These are phyloP conservation scores for Puccinia brachypodii DNA, from an alignment of 1,284 basidiomycete genomes.

Conservation along the genomic window DNA sequence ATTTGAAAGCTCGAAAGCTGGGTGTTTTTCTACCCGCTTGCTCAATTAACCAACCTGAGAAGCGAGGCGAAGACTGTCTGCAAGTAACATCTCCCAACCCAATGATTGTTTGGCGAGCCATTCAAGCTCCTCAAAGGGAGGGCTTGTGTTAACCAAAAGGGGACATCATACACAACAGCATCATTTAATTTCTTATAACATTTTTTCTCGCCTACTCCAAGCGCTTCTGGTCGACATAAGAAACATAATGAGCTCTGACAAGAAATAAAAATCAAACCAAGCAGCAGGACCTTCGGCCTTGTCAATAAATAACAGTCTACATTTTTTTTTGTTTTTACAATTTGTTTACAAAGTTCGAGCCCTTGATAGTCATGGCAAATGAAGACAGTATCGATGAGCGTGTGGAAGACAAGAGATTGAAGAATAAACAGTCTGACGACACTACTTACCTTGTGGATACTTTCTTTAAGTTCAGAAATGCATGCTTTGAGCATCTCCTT, in stretches of 20 bases:
- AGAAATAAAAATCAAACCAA: not conserved
- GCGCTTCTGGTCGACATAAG: not conserved
- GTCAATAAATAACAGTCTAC: not conserved
- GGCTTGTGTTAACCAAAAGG: too few species aligned
- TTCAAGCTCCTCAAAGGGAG: too few species aligned
- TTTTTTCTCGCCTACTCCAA: not conserved
- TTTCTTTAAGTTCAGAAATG: constrained; percentile 41
- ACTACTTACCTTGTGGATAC: constrained; percentile 35
- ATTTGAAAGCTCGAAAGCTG: too few species aligned
- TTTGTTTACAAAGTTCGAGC: constrained; percentile 39
- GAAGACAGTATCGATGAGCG: not conserved
- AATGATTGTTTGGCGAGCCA: too few species aligned
- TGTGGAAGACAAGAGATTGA: not conserved
- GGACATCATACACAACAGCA: not conserved
- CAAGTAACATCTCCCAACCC: too few species aligned
- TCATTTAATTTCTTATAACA: not conserved
- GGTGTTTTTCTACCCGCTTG: too few species aligned
- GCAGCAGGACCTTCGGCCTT: not conserved
- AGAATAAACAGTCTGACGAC: not conserved
- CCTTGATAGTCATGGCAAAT: not conserved
- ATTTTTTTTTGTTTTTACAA: constrained; percentile 30
- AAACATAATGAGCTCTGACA: not conserved
- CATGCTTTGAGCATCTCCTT: constrained; percentile 43
- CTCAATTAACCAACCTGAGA: too few species aligned
- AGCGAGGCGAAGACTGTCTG: too few species aligned